Conservation (phyloP, 768 basidiomycete species). For the Baorangia bicolor region DNA sequence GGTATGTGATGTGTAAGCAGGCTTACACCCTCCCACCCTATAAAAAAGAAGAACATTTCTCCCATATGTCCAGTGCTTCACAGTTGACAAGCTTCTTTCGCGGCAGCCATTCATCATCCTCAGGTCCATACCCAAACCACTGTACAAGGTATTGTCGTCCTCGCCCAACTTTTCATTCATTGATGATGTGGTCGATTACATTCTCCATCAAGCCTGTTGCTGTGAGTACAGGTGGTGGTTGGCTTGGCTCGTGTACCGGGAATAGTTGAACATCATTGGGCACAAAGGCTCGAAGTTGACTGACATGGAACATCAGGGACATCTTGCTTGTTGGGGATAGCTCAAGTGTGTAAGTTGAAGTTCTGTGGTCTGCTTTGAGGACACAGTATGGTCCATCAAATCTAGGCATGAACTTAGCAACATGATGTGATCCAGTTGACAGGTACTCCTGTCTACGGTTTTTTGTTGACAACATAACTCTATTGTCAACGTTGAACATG, state of each 20-base stretch:
- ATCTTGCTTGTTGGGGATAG: slow-evolving; percentile 13
- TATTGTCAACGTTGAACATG: neutral
- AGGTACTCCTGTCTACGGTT: neutral
- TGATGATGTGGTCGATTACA: too few relatives aligned
- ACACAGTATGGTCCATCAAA: neutral
- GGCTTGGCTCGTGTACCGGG: too few relatives aligned
- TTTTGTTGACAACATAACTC: neutral
- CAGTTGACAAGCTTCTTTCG: neutral
- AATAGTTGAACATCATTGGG: too few relatives aligned
- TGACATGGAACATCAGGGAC: slow-evolving; percentile 36
- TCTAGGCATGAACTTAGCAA: neutral
- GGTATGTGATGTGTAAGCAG: too few relatives aligned
- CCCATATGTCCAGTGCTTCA: slow-evolving; percentile 5
- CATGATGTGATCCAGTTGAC: neutral
- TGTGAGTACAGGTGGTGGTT: too few relatives aligned
- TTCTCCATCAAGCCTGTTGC: too few relatives aligned
- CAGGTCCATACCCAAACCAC: slow-evolving; percentile 14
- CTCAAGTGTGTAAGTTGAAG: too few relatives aligned
- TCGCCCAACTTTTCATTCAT: slow-evolving; percentile 8
- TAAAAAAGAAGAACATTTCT: neutral
- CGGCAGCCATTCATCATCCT: slow-evolving; percentile 10
- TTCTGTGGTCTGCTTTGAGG: neutral
- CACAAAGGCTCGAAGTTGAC: slow-evolving; percentile 27
- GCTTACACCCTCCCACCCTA: neutral
- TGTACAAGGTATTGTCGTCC: slow-evolving; percentile 20